Conservation (phyloP, 768 basidiomycete species). For the Boletales sp. region DNA sequence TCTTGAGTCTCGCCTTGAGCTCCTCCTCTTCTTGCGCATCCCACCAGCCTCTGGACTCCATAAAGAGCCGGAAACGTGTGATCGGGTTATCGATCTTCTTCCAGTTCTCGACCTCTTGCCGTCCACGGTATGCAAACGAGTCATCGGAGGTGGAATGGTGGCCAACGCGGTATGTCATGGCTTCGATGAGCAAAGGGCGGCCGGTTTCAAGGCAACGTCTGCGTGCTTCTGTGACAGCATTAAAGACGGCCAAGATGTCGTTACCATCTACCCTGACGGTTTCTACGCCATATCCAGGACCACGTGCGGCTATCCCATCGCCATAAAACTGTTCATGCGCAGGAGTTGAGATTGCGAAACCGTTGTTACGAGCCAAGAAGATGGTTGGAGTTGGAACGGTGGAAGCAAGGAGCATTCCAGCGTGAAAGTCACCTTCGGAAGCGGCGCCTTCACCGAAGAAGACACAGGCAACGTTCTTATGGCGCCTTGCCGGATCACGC, state of each 20-base stretch:
- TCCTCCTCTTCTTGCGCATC: conserved; percentile 66
- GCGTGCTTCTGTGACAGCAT: conserved; percentile 69
- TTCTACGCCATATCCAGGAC: conserved; percentile 87
- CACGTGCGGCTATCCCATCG: conserved; percentile 89
- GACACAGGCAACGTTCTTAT: conserved; percentile 76
- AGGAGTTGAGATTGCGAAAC: conserved; percentile 94
- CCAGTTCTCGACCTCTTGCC: conserved; percentile 87
- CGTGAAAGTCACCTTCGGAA: conserved; percentile 94
- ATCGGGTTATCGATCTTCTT: conserved; percentile 91
- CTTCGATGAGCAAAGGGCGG: conserved; percentile 81
- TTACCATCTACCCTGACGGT: conserved; percentile 94
- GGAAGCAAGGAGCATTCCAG: conserved; percentile 78
- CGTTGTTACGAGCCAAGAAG: conserved; percentile 79
- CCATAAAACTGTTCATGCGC: conserved; percentile 86
- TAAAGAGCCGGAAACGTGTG: conserved; percentile 76
- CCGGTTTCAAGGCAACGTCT: conserved; percentile 70
- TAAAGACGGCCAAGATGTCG: conserved; percentile 81
- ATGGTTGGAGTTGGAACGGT: conserved; percentile 72
- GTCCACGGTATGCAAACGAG: conserved; percentile 87
- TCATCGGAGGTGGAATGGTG: conserved; percentile 96
- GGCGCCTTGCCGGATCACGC: conserved; percentile 64
- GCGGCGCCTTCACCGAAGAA: conserved; percentile 95
- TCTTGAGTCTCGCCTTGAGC: conserved; percentile 63
- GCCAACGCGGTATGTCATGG: conserved; percentile 92
- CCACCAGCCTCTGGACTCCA: conserved; percentile 89